A percentile compares a stretch with the other conserved stretches of the same genome.
Conservation (phyloP, 2,329 filamentous ascomycete species). For the Xylaria sp. region DNA sequence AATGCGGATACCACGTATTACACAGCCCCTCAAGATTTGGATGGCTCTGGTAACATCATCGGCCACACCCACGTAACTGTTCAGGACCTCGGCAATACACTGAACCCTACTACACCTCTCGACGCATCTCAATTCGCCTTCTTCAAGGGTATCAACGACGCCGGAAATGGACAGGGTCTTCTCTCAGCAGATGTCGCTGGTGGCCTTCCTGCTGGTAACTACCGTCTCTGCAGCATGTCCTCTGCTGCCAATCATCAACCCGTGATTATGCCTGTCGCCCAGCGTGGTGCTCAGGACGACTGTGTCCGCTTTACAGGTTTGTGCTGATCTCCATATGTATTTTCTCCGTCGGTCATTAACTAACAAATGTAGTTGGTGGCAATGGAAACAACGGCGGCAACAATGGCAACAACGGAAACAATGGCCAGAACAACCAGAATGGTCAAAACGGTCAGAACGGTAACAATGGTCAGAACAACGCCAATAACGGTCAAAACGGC, state of each 20-base stretch:
- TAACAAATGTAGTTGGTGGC: conserved; percentile 30
- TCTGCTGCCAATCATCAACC: conserved; percentile 73
- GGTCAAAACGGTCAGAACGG: conserved; percentile 37
- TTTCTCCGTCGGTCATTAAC: not conserved
- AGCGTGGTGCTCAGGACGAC: conserved; percentile 74
- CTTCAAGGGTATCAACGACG: conserved; percentile 75
- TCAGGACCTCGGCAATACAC: conserved; percentile 62
- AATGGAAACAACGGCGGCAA: conserved; percentile 31
- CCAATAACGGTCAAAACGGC: conserved; percentile 24
- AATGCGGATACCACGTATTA: conserved; percentile 71
- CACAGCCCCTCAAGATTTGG: conserved; percentile 65
- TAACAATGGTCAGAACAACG: conserved; percentile 39
- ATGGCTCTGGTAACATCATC: conserved; percentile 60
- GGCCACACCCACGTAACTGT: conserved; percentile 70
- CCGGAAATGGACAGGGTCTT: conserved; percentile 64
- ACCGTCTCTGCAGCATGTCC: conserved; percentile 73
- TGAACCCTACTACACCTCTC: conserved; percentile 63
- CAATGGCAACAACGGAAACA: conserved; percentile 30
- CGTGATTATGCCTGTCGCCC: conserved; percentile 72
- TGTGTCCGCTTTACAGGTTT: conserved; percentile 68
- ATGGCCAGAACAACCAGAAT: conserved; percentile 33
- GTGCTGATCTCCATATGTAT: conserved; percentile 4
- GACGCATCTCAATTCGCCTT: conserved; percentile 66
- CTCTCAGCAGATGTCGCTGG: conserved; percentile 64
- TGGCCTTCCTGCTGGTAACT: conserved; percentile 70